Percentiles rank a stretch among this genome's conserved stretches.
Evolutionary conservation across 345 rosid genomes (phyloP).

Genomic region (Salix dunnii): DNA sequence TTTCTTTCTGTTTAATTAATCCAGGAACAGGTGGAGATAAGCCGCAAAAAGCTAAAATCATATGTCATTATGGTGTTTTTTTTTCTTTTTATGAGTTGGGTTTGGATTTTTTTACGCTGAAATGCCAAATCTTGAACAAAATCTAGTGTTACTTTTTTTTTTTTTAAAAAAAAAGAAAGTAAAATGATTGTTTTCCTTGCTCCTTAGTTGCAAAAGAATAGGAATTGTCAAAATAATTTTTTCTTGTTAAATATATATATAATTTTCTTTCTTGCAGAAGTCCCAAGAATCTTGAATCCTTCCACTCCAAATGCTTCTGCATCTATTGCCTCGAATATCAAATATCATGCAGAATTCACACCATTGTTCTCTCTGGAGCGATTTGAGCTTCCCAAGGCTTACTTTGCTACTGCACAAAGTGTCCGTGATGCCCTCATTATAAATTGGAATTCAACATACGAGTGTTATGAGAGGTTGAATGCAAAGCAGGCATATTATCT

Average conservation of each 20-base stretch:
- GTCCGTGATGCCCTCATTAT: slow-evolving; percentile 60
- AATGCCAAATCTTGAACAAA: not conserved
- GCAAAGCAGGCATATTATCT: slow-evolving; percentile 71
- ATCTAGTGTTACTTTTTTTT: too few species aligned
- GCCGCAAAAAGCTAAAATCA: not conserved
- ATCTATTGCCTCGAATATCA: slow-evolving; percentile 56
- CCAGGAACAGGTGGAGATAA: not conserved
- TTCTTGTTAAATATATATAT: not conserved
- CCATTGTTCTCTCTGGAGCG: slow-evolving; percentile 63
- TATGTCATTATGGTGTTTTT: not conserved
- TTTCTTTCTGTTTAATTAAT: too few species aligned
- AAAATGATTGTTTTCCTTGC: not conserved
- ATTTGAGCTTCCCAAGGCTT: slow-evolving; percentile 65
- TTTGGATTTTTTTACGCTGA: not conserved
- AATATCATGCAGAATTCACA: slow-evolving; percentile 68
- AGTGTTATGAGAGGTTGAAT: slow-evolving; percentile 53
- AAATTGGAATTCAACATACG: slow-evolving; percentile 69
- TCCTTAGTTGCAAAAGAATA: not conserved
- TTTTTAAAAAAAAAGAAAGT: too few species aligned
- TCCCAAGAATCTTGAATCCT: slow-evolving; percentile 17
- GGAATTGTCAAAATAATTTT: not conserved
- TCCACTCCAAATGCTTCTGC: slow-evolving; percentile 50
- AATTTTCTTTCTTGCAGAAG: slow-evolving; percentile 24
- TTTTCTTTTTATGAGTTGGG: not conserved
- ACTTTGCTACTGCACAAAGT: slow-evolving; percentile 71